Conservation (phyloP, 2,329 filamentous ascomycete genomes). For the Fusarium albosuccineum region DNA sequence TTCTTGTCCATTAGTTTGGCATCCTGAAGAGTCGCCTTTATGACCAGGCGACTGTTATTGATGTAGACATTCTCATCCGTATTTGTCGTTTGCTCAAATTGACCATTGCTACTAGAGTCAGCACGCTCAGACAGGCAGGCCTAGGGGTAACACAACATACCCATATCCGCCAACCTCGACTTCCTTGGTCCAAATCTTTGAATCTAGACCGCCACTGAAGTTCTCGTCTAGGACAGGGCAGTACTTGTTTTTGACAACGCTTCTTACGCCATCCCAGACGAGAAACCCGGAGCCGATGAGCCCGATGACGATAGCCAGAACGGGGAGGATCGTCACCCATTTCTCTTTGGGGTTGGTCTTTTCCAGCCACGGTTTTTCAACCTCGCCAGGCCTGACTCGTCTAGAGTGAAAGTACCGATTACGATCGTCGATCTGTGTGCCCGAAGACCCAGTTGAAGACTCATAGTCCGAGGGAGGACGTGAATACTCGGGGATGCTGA, state of each 20-base stretch:
- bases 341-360: slow-evolving; percentile 83
- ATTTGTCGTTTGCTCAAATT: slow-evolving; percentile 83
- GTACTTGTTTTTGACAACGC: slow-evolving; percentile 81
- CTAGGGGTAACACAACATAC: slow-evolving; percentile 61
- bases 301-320: slow-evolving; percentile 78
- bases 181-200: slow-evolving; percentile 78
- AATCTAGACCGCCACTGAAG: slow-evolving; percentile 71
- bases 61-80: slow-evolving; percentile 81
- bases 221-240: slow-evolving; percentile 76
- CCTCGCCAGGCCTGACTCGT: slow-evolving; percentile 76
- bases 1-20: slow-evolving; percentile 73
- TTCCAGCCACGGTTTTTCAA: slow-evolving; percentile 83
- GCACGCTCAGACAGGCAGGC: neutral
- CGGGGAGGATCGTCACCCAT: slow-evolving; percentile 85
- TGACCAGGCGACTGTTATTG: slow-evolving; percentile 75
- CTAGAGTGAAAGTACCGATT: slow-evolving; percentile 79
- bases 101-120: slow-evolving; percentile 72
- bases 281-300: slow-evolving; percentile 77
- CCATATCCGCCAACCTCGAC: slow-evolving; percentile 81
- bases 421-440: slow-evolving; percentile 53
- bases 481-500: slow-evolving; percentile 38
- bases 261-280: slow-evolving; percentile 79
- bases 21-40: slow-evolving; percentile 84
- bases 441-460: slow-evolving; percentile 54
- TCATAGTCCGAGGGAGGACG: slow-evolving; percentile 55